Evolutionary conservation across 495 filamentous ascomycete genomes (phyloP).

Genomic region (Penicillium cosmopolitanum): DNA sequence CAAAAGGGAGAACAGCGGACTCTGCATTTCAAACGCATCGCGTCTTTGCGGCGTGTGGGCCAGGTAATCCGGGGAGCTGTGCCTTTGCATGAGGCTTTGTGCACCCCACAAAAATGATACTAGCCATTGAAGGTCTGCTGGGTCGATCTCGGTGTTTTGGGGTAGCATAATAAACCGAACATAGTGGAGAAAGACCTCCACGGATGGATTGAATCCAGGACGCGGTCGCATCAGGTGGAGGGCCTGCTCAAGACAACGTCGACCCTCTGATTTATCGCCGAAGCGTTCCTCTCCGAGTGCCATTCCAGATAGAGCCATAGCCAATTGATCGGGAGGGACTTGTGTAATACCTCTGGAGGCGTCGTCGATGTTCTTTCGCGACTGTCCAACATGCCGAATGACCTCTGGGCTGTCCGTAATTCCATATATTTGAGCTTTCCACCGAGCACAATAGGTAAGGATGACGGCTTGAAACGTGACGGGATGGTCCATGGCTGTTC

Average conservation of each 20-base stretch:
- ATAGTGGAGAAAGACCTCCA: slow-evolving; percentile 45
- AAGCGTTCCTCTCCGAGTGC: slow-evolving; percentile 50
- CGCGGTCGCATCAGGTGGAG: slow-evolving; percentile 37
- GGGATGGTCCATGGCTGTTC: slow-evolving; percentile 40
- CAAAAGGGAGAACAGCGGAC: slow-evolving; percentile 45
- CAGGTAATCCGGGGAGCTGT: slow-evolving; percentile 35
- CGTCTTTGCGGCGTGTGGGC: slow-evolving; percentile 34
- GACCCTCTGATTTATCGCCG: slow-evolving; percentile 34
- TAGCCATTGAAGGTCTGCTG: slow-evolving; percentile 34
- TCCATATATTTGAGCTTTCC: slow-evolving; percentile 36
- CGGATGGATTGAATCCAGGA: slow-evolving; percentile 26
- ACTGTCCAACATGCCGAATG: slow-evolving; percentile 30
- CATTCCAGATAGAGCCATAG: slow-evolving; percentile 43
- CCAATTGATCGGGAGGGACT: slow-evolving; percentile 35
- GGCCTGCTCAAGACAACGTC: slow-evolving; percentile 36
- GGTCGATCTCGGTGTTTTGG: slow-evolving; percentile 1
- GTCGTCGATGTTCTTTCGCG: slow-evolving; percentile 32
- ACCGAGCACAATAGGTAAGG: slow-evolving; percentile 46
- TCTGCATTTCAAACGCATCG: slow-evolving; percentile 43
- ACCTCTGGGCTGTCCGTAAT: slow-evolving; percentile 28
- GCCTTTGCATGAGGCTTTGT: slow-evolving; percentile 39
- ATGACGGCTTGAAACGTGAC: slow-evolving; percentile 44
- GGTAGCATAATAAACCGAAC: slow-evolving; percentile 40
- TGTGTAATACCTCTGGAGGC: slow-evolving; percentile 20
- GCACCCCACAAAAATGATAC: slow-evolving; percentile 45